phyloP scores from a whole-genome alignment of 2,329 filamentous ascomycete genomes.

The Stachybotrys elegans region DNA sequence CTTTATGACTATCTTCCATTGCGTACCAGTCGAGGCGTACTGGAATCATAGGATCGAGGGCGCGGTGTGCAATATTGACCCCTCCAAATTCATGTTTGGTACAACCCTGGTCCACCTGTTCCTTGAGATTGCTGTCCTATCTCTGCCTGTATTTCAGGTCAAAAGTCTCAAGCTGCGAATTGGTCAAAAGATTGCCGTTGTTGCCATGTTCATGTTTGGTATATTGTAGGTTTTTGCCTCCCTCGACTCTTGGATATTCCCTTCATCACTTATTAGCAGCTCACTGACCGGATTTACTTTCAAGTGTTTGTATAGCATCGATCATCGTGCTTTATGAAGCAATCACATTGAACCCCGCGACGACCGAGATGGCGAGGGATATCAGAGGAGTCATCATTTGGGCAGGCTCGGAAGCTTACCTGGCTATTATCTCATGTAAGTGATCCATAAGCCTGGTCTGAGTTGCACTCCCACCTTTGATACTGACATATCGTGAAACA shows the following conservation, averaged over 20 bases:
- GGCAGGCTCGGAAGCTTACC: slow-evolving; percentile 22
- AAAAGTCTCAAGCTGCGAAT: slow-evolving; percentile 20
- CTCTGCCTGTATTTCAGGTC: slow-evolving; percentile 24
- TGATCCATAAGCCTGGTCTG: no score
- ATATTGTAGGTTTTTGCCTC: slow-evolving; percentile 13
- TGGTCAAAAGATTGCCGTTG: slow-evolving; percentile 22
- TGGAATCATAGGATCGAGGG: slow-evolving; percentile 22
- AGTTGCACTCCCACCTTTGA: no score
- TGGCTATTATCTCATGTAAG: slow-evolving; percentile 22
- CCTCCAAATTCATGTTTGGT: slow-evolving; percentile 25
- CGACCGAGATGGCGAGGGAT: slow-evolving; percentile 20
- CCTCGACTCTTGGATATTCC: neutral
- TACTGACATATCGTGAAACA: no score
- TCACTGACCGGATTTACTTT: neutral
- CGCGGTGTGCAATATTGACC: slow-evolving; percentile 22
- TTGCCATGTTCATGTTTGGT: slow-evolving; percentile 22
- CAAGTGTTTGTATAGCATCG: slow-evolving; percentile 19
- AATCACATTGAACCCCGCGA: slow-evolving; percentile 10
- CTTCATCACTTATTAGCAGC: neutral
- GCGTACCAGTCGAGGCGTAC: slow-evolving; percentile 24
- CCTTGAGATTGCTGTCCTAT: slow-evolving; percentile 25
- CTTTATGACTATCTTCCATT: slow-evolving; percentile 26
- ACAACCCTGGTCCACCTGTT: slow-evolving; percentile 24
- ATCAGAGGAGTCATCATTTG: slow-evolving; percentile 20
- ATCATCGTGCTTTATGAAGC: slow-evolving; percentile 20